Percentiles rank a stretch among this genome's conserved stretches.
These are phyloP conservation scores for Microsporum canis DNA, from an alignment of 2,329 filamentous ascomycete species.

Conservation along the genomic window DNA sequence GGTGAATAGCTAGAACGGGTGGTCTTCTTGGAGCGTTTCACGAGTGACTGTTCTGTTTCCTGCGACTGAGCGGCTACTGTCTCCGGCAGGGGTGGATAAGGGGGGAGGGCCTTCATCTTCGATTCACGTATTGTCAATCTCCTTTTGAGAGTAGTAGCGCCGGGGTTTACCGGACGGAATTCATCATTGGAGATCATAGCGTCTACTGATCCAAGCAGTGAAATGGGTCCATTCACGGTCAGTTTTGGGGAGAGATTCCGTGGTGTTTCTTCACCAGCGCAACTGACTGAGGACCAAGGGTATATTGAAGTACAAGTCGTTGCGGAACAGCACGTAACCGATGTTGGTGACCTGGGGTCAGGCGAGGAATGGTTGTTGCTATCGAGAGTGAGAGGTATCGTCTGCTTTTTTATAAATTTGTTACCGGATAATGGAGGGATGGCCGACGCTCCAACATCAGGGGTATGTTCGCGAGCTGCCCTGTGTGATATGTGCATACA, in stretches of 20 bases:
- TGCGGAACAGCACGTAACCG: neutral
- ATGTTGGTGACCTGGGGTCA: neutral
- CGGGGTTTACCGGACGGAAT: neutral
- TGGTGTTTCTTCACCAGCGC: neutral
- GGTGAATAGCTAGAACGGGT: neutral
- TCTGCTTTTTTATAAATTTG: neutral
- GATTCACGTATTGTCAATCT: constrained; percentile 20
- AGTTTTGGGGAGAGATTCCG: neutral
- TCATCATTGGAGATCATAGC: constrained; percentile 27
- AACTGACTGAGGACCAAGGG: neutral
- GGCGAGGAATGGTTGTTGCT: neutral
- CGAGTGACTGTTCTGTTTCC: neutral
- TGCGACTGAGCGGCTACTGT: neutral
- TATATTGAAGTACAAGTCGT: neutral
- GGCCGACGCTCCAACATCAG: neutral
- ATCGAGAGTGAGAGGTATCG: neutral
- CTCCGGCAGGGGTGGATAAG: constrained; percentile 16
- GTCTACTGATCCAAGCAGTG: constrained; percentile 17
- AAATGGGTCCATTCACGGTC: constrained; percentile 12
- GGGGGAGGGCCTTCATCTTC: constrained; percentile 33
- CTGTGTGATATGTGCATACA: neutral
- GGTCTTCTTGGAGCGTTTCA: constrained; percentile 5
- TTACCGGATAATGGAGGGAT: neutral
- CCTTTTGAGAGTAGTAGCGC: constrained; percentile 11
- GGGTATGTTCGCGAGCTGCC: neutral